Evolutionary conservation across 805 yeast species (phyloP), one percentile per base, ranked within the genome.

Genomic region (Saturnispora zaruensis): DNA sequence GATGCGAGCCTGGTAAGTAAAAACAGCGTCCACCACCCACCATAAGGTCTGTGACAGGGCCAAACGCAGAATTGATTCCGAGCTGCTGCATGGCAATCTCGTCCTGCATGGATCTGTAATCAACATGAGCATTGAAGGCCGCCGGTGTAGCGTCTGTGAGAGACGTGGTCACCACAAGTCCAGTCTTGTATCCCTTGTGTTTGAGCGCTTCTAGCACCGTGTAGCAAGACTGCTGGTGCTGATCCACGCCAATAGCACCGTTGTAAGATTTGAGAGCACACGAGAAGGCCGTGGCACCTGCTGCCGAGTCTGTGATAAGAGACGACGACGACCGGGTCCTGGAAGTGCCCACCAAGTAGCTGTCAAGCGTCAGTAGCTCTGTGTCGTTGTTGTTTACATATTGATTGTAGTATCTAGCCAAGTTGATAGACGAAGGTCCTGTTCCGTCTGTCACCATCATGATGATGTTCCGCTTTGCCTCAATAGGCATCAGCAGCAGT

Each of bases 81-180:
- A 90, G 65, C 62, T 87, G 93, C 53, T 90, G 96, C 59, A 79
- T 78, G 4, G 96, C 96, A 62, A 90, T 88, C 66, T 81, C 72
- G 61, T 85, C 90, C 65, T 89, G 95, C 69, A 84, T 87, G 57
- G 69, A 74, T 61, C 98, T 76, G 61, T 71, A 76, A 55, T 81
- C 82, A 13, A 75, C 93, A 64, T 90, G 98, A 2, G 95, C 59
- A 38, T 87, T 79, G 64, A 88, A 90, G 0, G 90, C 81, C 11
- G 96, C 96, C 0, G 97, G 97, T 0, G 97, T 90, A 14, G 97
- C 97, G 63, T 90, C 97, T 7, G 96, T 87, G 56, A 90, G 78
- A 55, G 95, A 76, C 0, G 97, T 89, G 25, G 96, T 90, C 26
- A 89, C 96, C 24, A 90, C 97, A 45, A 90, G 70, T 0, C 97